Evolutionary conservation across 139 green algal genomes (phyloP).

Genomic region (Mesotaenium endlicherianum): DNA sequence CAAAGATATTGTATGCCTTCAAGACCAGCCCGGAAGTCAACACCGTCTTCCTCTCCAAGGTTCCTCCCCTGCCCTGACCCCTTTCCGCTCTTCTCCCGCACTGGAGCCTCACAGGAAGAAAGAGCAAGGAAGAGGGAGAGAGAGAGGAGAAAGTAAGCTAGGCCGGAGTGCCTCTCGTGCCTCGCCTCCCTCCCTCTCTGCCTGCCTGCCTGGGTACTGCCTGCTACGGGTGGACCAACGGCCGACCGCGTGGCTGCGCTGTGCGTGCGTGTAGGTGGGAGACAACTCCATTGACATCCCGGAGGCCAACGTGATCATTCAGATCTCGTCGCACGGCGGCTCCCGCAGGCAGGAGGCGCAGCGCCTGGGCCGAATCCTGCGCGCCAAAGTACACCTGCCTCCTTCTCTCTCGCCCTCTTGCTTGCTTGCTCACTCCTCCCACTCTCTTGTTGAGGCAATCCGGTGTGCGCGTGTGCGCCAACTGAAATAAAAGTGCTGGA

Average conservation of each 20-base stretch:
- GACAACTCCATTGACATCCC: conserved; percentile 99
- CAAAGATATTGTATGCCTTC: conserved; percentile 88
- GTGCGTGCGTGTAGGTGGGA: no score
- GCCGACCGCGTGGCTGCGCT: no score
- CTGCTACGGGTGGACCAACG: no score
- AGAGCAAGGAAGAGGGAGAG: no score
- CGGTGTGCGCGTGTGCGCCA: no score
- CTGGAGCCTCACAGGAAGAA: no score
- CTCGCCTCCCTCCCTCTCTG: no score
- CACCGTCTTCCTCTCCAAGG: conserved; percentile 99
- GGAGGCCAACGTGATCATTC: conserved; percentile 98
- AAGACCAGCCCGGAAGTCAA: conserved; percentile 89
- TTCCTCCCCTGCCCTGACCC: conserved; percentile 23
- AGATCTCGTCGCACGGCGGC: conserved; percentile 92
- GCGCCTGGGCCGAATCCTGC: conserved; percentile 92
- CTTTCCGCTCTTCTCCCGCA: not conserved
- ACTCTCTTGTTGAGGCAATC: no score
- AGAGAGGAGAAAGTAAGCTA: no score
- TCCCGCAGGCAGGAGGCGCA: conserved; percentile 93
- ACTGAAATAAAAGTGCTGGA: no score
- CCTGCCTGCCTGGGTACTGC: no score
- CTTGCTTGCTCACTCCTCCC: not conserved
- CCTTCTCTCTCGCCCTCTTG: not conserved
- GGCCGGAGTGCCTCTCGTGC: no score
- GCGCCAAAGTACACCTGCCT: conserved; percentile 73